Conservation (phyloP, 1,284 basidiomycete genomes). For the Pyrrhoderma lamaoense region DNA sequence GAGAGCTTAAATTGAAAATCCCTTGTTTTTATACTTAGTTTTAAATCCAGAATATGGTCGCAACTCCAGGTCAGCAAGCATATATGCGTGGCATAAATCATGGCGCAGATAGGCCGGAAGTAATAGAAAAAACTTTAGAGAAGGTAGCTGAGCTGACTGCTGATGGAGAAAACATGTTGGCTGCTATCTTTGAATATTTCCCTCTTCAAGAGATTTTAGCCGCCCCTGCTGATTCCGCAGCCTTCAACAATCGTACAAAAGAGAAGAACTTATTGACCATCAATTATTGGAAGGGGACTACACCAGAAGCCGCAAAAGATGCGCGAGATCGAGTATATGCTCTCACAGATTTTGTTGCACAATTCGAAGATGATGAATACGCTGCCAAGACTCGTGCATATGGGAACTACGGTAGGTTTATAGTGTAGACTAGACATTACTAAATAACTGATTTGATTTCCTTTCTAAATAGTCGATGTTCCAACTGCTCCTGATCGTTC, state of each 20-base stretch:
- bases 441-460: background rate
- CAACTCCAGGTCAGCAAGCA: conserved; percentile 7
- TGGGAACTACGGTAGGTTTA: conserved; percentile 25
- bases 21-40: background rate
- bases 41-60: conserved; percentile 5
- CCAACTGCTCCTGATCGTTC: conserved; percentile 2
- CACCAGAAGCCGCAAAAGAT: conserved; percentile 25
- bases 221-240: conserved; percentile 32
- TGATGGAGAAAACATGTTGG: background rate
- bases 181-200: conserved; percentile 33
- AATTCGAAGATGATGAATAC: conserved; percentile 6
- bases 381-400: conserved; percentile 20
- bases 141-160: conserved; percentile 7
- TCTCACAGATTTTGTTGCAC: conserved; percentile 20
- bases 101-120: conserved; percentile 4
- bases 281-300: conserved; percentile 32
- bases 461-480: conserved; percentile 6
- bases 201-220: conserved; percentile 32
- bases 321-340: conserved; percentile 23
- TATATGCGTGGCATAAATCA: conserved; percentile 21
- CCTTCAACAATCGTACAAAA: conserved; percentile 29
- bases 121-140: background rate
- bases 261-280: conserved; percentile 27
- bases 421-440: background rate
- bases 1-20: background rate